phyloP scores from a whole-genome alignment of 2,329 filamentous ascomycete genomes.

The Trichophaea hybrida region DNA sequence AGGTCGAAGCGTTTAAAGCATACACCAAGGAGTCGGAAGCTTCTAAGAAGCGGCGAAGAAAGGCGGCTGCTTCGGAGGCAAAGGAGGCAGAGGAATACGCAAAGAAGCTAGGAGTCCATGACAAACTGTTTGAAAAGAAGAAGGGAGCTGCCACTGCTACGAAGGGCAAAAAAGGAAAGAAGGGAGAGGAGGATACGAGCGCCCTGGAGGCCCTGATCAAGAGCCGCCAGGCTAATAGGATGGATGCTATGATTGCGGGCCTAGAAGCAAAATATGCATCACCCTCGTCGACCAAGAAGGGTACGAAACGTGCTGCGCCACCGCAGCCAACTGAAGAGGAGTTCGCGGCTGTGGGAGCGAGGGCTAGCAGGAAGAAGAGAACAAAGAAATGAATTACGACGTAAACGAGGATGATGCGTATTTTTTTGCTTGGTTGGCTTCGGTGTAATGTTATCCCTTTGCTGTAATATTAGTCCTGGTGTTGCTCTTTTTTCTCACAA shows the following conservation, averaged over 20 bases:
- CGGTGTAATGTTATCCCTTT: no score
- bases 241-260: constrained; percentile 50
- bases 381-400: background rate
- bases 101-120: constrained; percentile 59
- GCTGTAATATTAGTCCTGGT: no score
- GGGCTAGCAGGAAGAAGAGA: background rate
- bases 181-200: constrained; percentile 15
- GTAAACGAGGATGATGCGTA: background rate
- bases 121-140: constrained; percentile 47
- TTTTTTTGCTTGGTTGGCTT: background rate
- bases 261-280: constrained; percentile 63
- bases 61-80: constrained; percentile 51
- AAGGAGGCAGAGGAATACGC: constrained; percentile 60
- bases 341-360: constrained; percentile 16
- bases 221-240: constrained; percentile 51
- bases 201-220: constrained; percentile 59
- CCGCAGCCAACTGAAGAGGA: constrained; percentile 31
- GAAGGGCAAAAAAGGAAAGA: constrained; percentile 26
- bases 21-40: constrained; percentile 63
- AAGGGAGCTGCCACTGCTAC: constrained; percentile 7
- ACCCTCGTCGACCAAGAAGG: constrained; percentile 31
- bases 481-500: no score
- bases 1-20: constrained; percentile 50
- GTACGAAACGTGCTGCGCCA: constrained; percentile 48
- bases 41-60: constrained; percentile 44